phyloP scores from a whole-genome alignment of 2,329 filamentous ascomycete species.

The Ophiostoma novo-ulmi region DNA sequence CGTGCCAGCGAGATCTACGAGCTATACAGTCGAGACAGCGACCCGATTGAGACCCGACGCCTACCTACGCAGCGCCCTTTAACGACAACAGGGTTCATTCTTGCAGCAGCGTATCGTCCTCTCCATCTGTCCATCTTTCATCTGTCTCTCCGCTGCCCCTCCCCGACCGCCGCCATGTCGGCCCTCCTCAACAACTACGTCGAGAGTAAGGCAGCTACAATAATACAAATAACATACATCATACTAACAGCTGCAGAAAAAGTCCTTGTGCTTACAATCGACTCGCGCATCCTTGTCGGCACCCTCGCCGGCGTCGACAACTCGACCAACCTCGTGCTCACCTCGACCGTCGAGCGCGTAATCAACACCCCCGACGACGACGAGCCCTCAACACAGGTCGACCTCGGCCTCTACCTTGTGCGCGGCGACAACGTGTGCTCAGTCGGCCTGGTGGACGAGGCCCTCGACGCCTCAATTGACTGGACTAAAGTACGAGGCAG shows the following conservation, averaged over 20 bases:
- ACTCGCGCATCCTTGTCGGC: slow-evolving; percentile 81
- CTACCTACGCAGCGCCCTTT: not conserved
- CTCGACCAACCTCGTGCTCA: slow-evolving; percentile 83
- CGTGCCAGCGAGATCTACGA: not conserved
- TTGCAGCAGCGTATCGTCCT: not conserved
- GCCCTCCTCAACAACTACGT: slow-evolving; percentile 33
- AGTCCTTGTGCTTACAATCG: slow-evolving; percentile 84
- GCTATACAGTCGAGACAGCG: not conserved
- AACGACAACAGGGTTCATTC: not conserved
- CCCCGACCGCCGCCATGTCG: slow-evolving; percentile 27
- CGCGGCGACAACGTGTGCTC: slow-evolving; percentile 91
- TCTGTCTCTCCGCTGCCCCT: slow-evolving; percentile 10
- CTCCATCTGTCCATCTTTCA: not conserved
- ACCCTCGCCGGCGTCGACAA: slow-evolving; percentile 82
- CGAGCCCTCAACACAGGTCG: slow-evolving; percentile 72
- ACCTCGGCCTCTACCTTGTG: slow-evolving; percentile 84
- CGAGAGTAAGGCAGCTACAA: slow-evolving; percentile 30
- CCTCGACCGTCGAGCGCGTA: slow-evolving; percentile 78
- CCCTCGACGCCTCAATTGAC: slow-evolving; percentile 82
- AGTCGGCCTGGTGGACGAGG: slow-evolving; percentile 83
- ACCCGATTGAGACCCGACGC: not conserved
- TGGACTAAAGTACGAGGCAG: slow-evolving; percentile 86
- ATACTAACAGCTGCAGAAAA: slow-evolving; percentile 57
- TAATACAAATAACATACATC: too few relatives aligned
- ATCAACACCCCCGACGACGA: slow-evolving; percentile 80